phyloP scores from a whole-genome alignment of 2,329 filamentous ascomycete species.

The Xylariales sp. region DNA sequence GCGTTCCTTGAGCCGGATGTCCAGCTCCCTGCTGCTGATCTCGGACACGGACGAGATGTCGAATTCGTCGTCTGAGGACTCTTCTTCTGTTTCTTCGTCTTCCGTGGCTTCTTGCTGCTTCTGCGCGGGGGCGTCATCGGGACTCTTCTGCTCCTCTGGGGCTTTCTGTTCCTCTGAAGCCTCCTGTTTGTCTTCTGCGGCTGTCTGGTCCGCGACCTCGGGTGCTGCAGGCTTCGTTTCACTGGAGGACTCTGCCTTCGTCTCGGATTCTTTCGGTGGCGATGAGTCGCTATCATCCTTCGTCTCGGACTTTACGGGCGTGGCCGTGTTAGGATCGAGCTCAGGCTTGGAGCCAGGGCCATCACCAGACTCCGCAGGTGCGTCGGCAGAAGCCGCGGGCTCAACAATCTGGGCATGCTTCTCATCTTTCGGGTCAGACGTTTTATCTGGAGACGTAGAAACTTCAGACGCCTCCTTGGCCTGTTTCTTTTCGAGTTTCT shows the following conservation, averaged over 20 bases:
- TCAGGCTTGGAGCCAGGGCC: conserved; percentile 16
- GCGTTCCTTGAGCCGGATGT: conserved; percentile 48
- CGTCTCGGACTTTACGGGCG: background rate
- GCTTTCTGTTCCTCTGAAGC: no score
- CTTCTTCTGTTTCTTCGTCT: conserved; percentile 39
- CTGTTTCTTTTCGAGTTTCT: conserved; percentile 39
- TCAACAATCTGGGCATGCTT: conserved; percentile 53
- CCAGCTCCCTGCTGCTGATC: conserved; percentile 55
- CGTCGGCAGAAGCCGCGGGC: conserved; percentile 29
- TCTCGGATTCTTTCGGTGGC: conserved; percentile 7
- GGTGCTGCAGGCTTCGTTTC: conserved; percentile 3
- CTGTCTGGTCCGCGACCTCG: conserved; percentile 2
- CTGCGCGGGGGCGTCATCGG: background rate
- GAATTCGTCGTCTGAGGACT: conserved; percentile 43
- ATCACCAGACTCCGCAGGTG: conserved; percentile 30
- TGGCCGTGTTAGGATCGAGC: background rate
- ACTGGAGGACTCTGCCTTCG: background rate
- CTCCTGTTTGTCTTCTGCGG: conserved; percentile 2
- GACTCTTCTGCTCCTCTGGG: no score
- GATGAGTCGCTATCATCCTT: conserved; percentile 21
- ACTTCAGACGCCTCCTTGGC: conserved; percentile 31
- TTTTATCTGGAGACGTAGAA: conserved; percentile 7
- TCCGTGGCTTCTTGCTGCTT: conserved; percentile 7
- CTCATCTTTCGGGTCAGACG: conserved; percentile 38
- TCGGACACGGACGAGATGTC: conserved; percentile 53